Base-by-base conservation (phyloP, 1,284 basidiomycete genomes). In the Apiotrichum gracile region DNA sequence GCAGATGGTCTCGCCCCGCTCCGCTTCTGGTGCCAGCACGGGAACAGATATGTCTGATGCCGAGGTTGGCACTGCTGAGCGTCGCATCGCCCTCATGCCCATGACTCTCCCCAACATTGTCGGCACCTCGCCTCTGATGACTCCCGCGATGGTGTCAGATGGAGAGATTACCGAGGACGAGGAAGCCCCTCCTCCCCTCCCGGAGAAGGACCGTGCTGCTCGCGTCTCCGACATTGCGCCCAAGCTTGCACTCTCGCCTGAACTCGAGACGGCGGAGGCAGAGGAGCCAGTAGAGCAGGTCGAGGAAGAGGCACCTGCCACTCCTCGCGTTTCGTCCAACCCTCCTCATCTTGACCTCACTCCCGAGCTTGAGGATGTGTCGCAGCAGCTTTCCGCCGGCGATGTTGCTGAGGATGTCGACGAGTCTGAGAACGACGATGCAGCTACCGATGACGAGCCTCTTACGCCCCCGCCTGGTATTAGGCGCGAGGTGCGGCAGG, bases 81-180 rank as follows among this genome's bases (percentile, higher is more conserved):
- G 58, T 47, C 62, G 41, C 61, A 55, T 55, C 54, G 62, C 65
- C 24, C 56, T 70, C 22, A 54, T 63, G n/a, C 62, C 63, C 5
- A 71, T 68, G 54, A 59, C 66, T 26, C 58, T 75, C 3, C 73
- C 73, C 9, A n/a, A n/a, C n/a, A 54, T 55, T 35, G 68, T 72
- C 49, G 65, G 62, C 41, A 63, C 61, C 5, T 69, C 66, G 16
- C 71, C 71, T 0, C 62, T 73, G 44, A 66, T 65, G 35, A 46
- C 40, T 12, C 42, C 43, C n/a, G 29, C 19, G 4, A 8, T 16
- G 24, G 21, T 34, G 7, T 34, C 22, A 17, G 46, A 47, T n/a
- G 41, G n/a, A 3, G 27, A 45, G 10, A 8, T 37, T 22, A 47
- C 45, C 25, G 45, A 38, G 17, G 24, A 16, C 45, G 35, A 47